Evolutionary conservation across 768 basidiomycete species (phyloP).

Genomic region (Psilocybe cubensis): DNA sequence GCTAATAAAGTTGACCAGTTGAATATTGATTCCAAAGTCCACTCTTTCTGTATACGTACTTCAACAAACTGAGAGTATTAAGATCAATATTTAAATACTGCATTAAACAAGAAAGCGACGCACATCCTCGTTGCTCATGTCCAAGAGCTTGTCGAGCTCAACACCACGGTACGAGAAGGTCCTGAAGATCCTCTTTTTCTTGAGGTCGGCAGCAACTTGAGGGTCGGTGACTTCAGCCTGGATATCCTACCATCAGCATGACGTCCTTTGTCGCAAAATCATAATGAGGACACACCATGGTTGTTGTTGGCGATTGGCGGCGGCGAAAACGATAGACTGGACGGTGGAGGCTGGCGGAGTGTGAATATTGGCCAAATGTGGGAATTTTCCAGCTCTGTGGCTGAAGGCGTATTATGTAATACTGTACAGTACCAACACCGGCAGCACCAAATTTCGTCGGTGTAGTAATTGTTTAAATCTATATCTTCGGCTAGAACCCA

Average conservation of each 20-base stretch:
- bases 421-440: conserved; percentile 60
- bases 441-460: conserved; percentile 15
- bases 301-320: conserved; percentile 43
- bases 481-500: conserved; percentile 83
- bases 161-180: conserved; percentile 99
- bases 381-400: conserved; percentile 38
- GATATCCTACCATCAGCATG: conserved; percentile 14
- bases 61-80: conserved; percentile 66
- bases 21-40: conserved; percentile 2
- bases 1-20: conserved; percentile 43
- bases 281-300: conserved; percentile 39
- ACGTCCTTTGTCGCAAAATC: neutral
- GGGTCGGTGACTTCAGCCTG: conserved; percentile 96
- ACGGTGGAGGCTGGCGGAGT: conserved; percentile 31
- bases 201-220: conserved; percentile 91
- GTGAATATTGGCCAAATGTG: conserved; percentile 27
- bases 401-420: conserved; percentile 47
- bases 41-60: conserved; percentile 45
- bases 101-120: conserved; percentile 32
- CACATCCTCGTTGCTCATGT: conserved; percentile 95
- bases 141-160: conserved; percentile 97
- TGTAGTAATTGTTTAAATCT: conserved; percentile 28
- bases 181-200: conserved; percentile 98
- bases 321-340: conserved; percentile 38
- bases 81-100: neutral